Evolutionary conservation across 441 rosid species (phyloP).

Genomic region (Populus hybrid): DNA sequence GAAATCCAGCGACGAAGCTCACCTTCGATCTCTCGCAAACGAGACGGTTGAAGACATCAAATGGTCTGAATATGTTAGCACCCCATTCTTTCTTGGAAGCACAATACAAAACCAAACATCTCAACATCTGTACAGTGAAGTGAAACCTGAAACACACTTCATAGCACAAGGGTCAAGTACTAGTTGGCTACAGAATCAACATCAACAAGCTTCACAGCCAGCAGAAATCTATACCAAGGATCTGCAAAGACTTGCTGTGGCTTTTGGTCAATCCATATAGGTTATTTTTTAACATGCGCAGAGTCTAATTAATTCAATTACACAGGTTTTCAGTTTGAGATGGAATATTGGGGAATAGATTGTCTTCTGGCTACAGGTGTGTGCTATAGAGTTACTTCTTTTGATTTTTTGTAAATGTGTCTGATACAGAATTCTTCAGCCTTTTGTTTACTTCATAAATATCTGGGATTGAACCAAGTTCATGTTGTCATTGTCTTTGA

Average conservation of each 20-base stretch:
- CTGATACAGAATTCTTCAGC: conserved; percentile 9
- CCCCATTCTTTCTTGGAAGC: conserved; percentile 47
- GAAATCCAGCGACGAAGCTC: conserved; percentile 26
- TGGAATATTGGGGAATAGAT: neutral
- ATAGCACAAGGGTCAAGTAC: conserved; percentile 31
- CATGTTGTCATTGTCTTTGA: neutral
- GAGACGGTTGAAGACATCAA: conserved; percentile 43
- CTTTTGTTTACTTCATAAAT: neutral
- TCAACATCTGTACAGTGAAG: conserved; percentile 34
- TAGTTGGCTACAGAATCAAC: conserved; percentile 38
- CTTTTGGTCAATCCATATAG: conserved; percentile 55
- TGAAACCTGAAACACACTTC: conserved; percentile 44
- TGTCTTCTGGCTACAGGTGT: conserved; percentile 14
- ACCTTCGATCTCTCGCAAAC: conserved; percentile 25
- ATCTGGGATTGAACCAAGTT: conserved; percentile 4
- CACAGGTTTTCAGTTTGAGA: neutral
- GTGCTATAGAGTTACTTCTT: conserved; percentile 12
- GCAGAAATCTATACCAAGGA: conserved; percentile 44
- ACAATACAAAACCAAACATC: conserved; percentile 42
- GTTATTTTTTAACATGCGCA: conserved; percentile 28
- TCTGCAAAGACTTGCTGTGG: conserved; percentile 52
- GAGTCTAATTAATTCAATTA: conserved; percentile 17
- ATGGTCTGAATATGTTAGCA: conserved; percentile 60
- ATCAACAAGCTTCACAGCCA: conserved; percentile 31
- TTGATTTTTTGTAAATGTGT: conserved; percentile 22